These are phyloP conservation scores for Nakaseomyces kungkrabaensis DNA, from an alignment of 1,139 yeast species.

Conservation along the genomic window DNA sequence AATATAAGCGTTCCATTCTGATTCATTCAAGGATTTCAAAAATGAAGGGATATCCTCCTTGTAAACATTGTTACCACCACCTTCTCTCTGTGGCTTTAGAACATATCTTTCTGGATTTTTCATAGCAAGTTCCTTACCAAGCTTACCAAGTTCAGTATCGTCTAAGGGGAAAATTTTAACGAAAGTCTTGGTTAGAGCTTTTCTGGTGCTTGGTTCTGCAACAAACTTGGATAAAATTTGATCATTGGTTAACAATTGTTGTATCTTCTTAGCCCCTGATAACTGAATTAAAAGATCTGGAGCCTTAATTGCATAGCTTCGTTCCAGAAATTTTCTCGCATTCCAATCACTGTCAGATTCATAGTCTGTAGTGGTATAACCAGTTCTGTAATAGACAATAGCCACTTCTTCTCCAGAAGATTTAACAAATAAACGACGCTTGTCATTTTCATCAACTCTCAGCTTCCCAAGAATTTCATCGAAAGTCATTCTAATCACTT, in stretches of 20 bases:
- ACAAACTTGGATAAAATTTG: constrained; percentile 41
- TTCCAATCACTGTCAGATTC: constrained; percentile 58
- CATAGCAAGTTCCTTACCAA: constrained; percentile 60
- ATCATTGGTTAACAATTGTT: constrained; percentile 67
- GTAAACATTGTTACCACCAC: constrained; percentile 88
- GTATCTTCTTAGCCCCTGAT: constrained; percentile 87
- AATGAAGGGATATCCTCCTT: constrained; percentile 73
- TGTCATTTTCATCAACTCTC: constrained; percentile 34
- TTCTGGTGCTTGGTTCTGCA: constrained; percentile 23
- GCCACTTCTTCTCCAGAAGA: constrained; percentile 62
- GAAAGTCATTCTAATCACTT: constrained; percentile 57
- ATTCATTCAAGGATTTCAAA: constrained; percentile 48
- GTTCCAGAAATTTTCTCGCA: constrained; percentile 62
- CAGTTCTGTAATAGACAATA: constrained; percentile 83
- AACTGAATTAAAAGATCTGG: constrained; percentile 84
- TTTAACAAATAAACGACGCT: constrained; percentile 41
- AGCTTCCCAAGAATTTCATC: constrained; percentile 39
- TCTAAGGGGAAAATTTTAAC: constrained; percentile 84
- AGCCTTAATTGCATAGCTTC: constrained; percentile 74
- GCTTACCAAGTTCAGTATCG: constrained; percentile 48
- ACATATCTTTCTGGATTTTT: constrained; percentile 63
- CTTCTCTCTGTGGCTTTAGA: constrained; percentile 94
- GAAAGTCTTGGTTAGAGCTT: constrained; percentile 49
- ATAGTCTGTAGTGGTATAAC: constrained; percentile 75
- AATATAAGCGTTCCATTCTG: constrained; percentile 83